Conservation (phyloP, 441 rosid species). For the Capsella rubella region DNA sequence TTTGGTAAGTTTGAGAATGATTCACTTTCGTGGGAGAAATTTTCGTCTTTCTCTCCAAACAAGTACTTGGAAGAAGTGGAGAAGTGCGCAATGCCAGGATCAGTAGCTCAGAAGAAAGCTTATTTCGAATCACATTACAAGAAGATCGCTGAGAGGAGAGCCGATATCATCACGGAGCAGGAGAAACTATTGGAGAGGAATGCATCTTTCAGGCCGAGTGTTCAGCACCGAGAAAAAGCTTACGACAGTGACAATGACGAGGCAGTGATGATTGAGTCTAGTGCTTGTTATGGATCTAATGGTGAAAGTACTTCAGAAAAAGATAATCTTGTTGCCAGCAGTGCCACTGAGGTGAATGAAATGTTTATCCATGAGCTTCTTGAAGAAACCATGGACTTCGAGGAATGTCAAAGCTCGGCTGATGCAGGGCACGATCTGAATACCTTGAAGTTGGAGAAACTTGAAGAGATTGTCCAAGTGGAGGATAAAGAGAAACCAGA, state of each 20-base stretch:
- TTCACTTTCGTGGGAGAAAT: conserved; percentile 95
- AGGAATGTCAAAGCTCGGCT: conserved; percentile 46
- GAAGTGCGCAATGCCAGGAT: conserved; percentile 94
- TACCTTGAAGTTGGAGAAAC: conserved; percentile 15
- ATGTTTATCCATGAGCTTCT: conserved; percentile 31
- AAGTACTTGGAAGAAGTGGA: conserved; percentile 96
- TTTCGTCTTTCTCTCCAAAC: conserved; percentile 94
- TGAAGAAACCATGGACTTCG: conserved; percentile 47
- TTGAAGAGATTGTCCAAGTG: conserved; percentile 37
- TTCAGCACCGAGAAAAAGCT: conserved; percentile 45
- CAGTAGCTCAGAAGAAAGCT: conserved; percentile 93
- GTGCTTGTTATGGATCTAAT: conserved; percentile 31
- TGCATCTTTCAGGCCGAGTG: conserved; percentile 39
- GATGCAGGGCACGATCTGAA: conserved; percentile 11
- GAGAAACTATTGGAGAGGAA: conserved; percentile 61
- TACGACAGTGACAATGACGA: conserved; percentile 19
- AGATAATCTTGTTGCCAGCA: conserved; percentile 46
- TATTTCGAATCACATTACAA: conserved; percentile 97
- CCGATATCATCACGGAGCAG: conserved; percentile 68
- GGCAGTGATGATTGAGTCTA: conserved; percentile 33
- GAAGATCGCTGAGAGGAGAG: conserved; percentile 86
- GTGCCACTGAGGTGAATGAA: conserved; percentile 44
- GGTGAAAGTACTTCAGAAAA: conserved; percentile 41
- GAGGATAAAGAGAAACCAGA: conserved; percentile 51
- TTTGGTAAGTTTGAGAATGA: conserved; percentile 95